Base-by-base conservation (phyloP, 2,329 filamentous ascomycete species). In the Paramyrothecium roridum region DNA sequence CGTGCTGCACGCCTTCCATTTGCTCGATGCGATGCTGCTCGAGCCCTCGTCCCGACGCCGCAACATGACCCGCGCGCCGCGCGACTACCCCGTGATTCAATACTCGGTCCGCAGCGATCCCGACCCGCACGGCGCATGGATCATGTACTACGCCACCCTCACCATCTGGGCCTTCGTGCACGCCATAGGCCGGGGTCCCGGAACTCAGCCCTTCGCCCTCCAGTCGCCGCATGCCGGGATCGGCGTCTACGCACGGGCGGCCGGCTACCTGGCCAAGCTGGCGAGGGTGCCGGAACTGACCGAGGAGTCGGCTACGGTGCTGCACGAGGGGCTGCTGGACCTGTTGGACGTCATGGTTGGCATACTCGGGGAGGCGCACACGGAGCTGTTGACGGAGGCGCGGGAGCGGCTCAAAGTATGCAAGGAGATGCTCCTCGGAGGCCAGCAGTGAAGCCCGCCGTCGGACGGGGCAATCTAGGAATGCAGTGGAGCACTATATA, bases 91-190 rank as follows among this genome's bases (percentile, higher is more conserved):
- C 30, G 73, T 66, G 13, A 61, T 65, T 3, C 73, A 80, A 19
- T 96, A 96, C 70, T 88, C 85, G 1, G 87, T 90, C 13, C 83
- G 87, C 34, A 86, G 88, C 60, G 92, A 96, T 66, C 84, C 87
- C 30, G 83, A 96, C 23, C 85, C 95, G 21, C 93, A 96, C 63
- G 82, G 91, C 23, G 90, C 92, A 0, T 96, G 92, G 91, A 89
- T 96, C 47, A 81, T 96, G 67, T 96, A 96, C 73, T 93, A 93
- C 63, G 89, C 92, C 0, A 85, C 87, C 1, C 76, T 96, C 53
- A 89, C 91, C 50, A 91, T 96, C 12, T 96, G 91, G 91, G 89
- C 85, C 3, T 96, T 93, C 65, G 91, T 91, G 3, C 91, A 86
- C 63, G 90, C 92, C 1, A 74, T 93, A 16, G 89, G 91, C 53